Base-by-base conservation (phyloP, 495 filamentous ascomycete species). In the Annulohypoxylon nitens region DNA sequence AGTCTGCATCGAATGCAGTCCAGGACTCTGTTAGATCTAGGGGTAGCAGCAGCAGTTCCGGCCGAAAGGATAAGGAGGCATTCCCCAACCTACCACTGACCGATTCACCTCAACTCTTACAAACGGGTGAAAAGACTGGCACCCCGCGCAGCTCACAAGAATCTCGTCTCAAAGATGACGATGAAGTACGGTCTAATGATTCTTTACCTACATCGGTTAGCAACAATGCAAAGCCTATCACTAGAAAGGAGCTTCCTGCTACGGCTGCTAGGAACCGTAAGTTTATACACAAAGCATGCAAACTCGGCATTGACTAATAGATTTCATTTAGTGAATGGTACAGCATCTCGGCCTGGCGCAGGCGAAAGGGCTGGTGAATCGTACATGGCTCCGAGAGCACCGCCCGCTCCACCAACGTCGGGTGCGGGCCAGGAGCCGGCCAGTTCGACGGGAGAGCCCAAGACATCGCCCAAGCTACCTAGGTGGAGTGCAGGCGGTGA, bases 401-500 rank as follows among this genome's bases (percentile, higher is more conserved):
- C 88, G 58, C 92, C 88, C 55, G 83, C 82, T 26, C 89, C 89
- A 14, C 91, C 90, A 23, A 77, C 76, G 16, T 83, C 84, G 37
- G 79, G 87, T 67, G 79, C 84, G 69, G 67, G 51, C 33, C 89
- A 85, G 61, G 90, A 88, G 26, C 88, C 91, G 30, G 80, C 86
- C 63, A 87, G 80, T 69, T 86, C 90, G 7, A 67, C 70, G 51
- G 74, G 69, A 39, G 85, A 85, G 64, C 88, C 89, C 26, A 90
- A 90, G 53, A 75, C 75, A n/a, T 92, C 91, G n/a, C 90, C 92
- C 20, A 91, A 90, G 59, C 81, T 94, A 69, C 88, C 92, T 54
- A 88, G 92, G 39, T 93, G 92, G 81, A 93, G 86, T 78, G 85
- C 86, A 34, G 90, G 90, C 51, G 91, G 90, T 55, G 93, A 95